These are phyloP conservation scores for Phytopythium montanum DNA, from an alignment of 352 stramenopile species.

Conservation along the genomic window DNA sequence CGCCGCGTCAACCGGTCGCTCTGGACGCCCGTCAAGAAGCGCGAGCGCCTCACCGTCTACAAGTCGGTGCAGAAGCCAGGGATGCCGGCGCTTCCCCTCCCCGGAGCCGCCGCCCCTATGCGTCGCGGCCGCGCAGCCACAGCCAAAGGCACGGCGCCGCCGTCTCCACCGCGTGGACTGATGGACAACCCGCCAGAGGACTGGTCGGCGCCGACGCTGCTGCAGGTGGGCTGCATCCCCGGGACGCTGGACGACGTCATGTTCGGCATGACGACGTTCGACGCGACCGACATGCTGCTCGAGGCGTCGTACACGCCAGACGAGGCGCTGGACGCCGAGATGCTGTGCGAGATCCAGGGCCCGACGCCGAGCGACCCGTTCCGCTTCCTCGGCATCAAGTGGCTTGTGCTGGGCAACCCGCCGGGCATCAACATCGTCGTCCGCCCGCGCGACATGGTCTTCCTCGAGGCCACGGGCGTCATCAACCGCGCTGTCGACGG, in stretches of 20 bases:
- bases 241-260: slow-evolving; percentile 56
- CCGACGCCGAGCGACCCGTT: slow-evolving; percentile 36
- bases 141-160: slow-evolving; percentile 4
- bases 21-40: slow-evolving; percentile 43
- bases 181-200: slow-evolving; percentile 11
- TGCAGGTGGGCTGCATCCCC: slow-evolving; percentile 39
- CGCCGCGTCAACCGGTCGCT: slow-evolving; percentile 27
- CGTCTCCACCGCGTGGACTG: slow-evolving; percentile 9
- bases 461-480: slow-evolving; percentile 38
- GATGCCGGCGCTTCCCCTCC: neutral
- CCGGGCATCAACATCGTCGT: slow-evolving; percentile 28
- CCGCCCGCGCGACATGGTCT: slow-evolving; percentile 36
- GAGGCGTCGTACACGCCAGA: slow-evolving; percentile 46
- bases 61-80: neutral
- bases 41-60: slow-evolving; percentile 34
- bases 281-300: slow-evolving; percentile 45
- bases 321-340: slow-evolving; percentile 44
- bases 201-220: slow-evolving; percentile 30
- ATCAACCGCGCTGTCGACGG: slow-evolving; percentile 22
- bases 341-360: slow-evolving; percentile 39
- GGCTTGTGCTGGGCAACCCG: slow-evolving; percentile 31
- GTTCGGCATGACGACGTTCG: slow-evolving; percentile 47
- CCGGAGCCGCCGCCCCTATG: neutral
- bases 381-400: slow-evolving; percentile 44
- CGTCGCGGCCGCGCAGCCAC: slow-evolving; percentile 2